Base-by-base conservation (phyloP, 768 basidiomycete genomes). In the Russula emetica region DNA sequence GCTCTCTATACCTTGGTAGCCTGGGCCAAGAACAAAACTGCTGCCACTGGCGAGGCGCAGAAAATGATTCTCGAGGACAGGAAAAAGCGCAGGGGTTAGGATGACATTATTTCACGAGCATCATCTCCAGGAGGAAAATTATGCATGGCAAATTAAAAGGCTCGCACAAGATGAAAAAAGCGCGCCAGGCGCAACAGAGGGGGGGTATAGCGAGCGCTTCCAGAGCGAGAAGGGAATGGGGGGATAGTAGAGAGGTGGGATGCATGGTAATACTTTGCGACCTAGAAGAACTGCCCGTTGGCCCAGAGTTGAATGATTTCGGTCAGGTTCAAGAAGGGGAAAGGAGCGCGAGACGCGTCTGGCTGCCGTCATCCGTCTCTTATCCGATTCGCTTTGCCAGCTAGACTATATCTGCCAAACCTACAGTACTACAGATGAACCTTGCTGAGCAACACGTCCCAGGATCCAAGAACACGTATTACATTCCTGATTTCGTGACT, bases 401-500 rank as follows among this genome's bases (percentile, higher is more conserved):
- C 28, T 4, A 30, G 30, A 5, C 30, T 32, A 32, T 32, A 32
- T 32, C 32, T 5, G 32, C 32, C 32, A 34, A 34, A 34, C 32
- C 32, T 5, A n/a, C n/a, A n/a, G n/a, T 34, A 11, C 34, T 13
- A 30, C 42, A 34, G 40, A 50, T 47, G 42, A 53, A n/a, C 32
- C 22, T 54, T 50, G 40, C 44, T 5, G 36, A 59, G 36, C 64
- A 65, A 24, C 51, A 59, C 30, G 62, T 72, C 13, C 70, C 72
- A 18, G 78, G 77, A 32, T 66, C 72, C 50, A 70, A 75, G 51
- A 78, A 80, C 60, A 77, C 78, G 3, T 85, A 83, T 70, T 94
- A 94, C 74, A 78, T 94, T 22, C 89, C 90, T 7, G 78, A 92
- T 66, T 94, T 94, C 72, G 77, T 90, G 42, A 83, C 83, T 60